phyloP scores from a whole-genome alignment of 2,329 filamentous ascomycete species.

The Neonectria punicea region DNA sequence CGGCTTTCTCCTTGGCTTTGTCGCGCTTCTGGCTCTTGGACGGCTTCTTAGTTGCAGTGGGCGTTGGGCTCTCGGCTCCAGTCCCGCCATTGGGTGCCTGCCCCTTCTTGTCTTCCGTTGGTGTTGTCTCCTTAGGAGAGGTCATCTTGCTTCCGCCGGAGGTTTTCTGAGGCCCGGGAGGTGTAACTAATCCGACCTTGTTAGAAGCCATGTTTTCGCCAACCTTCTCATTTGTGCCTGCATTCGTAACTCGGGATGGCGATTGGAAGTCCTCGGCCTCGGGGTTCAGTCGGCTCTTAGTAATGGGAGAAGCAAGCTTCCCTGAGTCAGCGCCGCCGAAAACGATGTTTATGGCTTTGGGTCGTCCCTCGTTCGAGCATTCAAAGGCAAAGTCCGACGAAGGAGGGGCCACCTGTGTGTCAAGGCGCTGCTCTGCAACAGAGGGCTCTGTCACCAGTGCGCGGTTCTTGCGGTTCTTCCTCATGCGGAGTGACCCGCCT shows the following conservation, averaged over 20 bases:
- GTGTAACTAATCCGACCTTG: background rate
- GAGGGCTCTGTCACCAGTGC: conserved; percentile 27
- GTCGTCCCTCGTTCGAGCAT: background rate
- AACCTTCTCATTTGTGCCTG: background rate
- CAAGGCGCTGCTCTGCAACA: conserved; percentile 27
- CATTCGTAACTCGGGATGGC: conserved; percentile 22
- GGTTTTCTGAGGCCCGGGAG: conserved; percentile 11
- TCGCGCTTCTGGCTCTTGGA: conserved; percentile 28
- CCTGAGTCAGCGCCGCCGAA: too few relatives aligned
- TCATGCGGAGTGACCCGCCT: conserved; percentile 49
- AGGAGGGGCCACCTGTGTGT: conserved; percentile 16
- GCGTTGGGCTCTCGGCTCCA: background rate
- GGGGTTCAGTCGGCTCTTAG: conserved; percentile 14
- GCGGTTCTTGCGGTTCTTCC: conserved; percentile 44
- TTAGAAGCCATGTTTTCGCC: background rate
- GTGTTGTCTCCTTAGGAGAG: background rate
- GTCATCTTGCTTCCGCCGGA: conserved; percentile 9
- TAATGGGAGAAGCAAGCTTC: background rate
- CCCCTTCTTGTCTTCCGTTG: conserved; percentile 11
- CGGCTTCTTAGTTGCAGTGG: conserved; percentile 25
- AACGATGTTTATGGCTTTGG: background rate
- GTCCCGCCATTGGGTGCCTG: conserved; percentile 1
- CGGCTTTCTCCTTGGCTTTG: conserved; percentile 30
- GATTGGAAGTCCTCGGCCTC: conserved; percentile 39
- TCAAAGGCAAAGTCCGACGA: conserved; percentile 31